Conservation (phyloP, 2,329 filamentous ascomycete species). For the Aureobasidium mangrovei region DNA sequence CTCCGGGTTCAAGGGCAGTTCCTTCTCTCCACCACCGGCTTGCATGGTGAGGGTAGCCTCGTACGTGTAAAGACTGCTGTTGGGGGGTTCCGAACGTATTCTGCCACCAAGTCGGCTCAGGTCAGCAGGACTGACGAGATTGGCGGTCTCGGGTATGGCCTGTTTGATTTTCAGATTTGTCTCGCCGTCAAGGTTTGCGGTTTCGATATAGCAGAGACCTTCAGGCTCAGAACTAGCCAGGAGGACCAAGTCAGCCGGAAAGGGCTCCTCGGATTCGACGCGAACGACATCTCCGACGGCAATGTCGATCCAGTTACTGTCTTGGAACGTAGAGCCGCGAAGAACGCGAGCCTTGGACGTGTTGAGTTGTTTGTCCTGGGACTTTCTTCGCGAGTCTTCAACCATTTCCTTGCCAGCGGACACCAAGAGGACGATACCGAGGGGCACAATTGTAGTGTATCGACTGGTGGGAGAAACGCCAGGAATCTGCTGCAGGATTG, state of each 20-base stretch:
- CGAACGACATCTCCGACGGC: conserved; percentile 85
- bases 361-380: conserved; percentile 79
- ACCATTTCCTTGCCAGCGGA: conserved; percentile 91
- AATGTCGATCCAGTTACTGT: conserved; percentile 90
- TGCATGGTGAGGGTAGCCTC: conserved; percentile 92
- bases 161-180: conserved; percentile 99
- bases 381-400: conserved; percentile 84
- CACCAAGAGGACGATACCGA: conserved; percentile 82
- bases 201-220: conserved; percentile 97
- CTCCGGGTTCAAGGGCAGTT: conserved; percentile 80
- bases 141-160: conserved; percentile 81
- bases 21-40: conserved; percentile 83
- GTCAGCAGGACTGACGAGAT: conserved; percentile 78
- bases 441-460: conserved; percentile 94
- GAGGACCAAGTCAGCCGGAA: conserved; percentile 86
- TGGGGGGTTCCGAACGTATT: conserved; percentile 90
- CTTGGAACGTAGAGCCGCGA: conserved; percentile 72
- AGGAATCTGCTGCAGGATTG: conserved; percentile 87
- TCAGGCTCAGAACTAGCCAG: conserved; percentile 94
- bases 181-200: conserved; percentile 92
- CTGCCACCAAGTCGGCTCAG: conserved; percentile 77
- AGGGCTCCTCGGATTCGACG: conserved; percentile 89
- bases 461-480: conserved; percentile 88
- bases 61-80: conserved; percentile 97
- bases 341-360: conserved; percentile 76